Base-by-base conservation (phyloP, 2,329 filamentous ascomycete genomes). In the Mycogone perniciosa region DNA sequence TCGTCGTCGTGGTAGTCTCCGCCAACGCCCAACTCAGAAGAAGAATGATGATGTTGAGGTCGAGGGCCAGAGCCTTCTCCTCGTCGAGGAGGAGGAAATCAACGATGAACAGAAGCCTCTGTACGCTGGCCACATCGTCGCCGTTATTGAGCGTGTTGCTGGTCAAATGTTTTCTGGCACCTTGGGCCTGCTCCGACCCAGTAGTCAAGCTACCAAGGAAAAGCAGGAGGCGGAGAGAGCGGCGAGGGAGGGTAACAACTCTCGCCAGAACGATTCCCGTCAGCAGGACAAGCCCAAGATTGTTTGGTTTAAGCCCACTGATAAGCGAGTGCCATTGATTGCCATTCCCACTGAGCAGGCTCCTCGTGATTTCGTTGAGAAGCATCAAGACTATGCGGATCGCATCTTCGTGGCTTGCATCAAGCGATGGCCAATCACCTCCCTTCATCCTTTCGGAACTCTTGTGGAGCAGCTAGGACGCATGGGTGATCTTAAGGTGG, bases 21-120 rank as follows among this genome's bases (percentile, higher is more conserved):
- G 93, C 64, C 93, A 97, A 74, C 87, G 93, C 48, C 93, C 93
- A 7, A 97, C 92, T 0, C 93, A 99, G 72, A 99, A 99, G 84
- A 99, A 99, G 82, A 99, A 99, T 57, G 93, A 99, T 60, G 93
- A 99, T 67, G 93, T 99, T 29, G 93, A 99, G 70, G 93, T 99
- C 30, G 93, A 99, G 68, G 93, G 93, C 29, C 93, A 99, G 71
- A 97, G 92, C 67, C 79, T 99, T 52, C 84, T 99, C 26, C 82
- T 99, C 13, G 93, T 97, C 57, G 93, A 99, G 65, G 93, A 99
- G 67, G 93, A 99, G 67, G 93, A 99, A 68, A 96, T 99, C 70
- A 97, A 89, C 61, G 93, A 99, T 64, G 93, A 97, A 67, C 88
- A 95, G 69, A 99, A 99, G 75, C 93, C 93, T 8, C 78, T 99